phyloP scores from a whole-genome alignment of 768 basidiomycete genomes.

The Lactarius deliciosus region DNA sequence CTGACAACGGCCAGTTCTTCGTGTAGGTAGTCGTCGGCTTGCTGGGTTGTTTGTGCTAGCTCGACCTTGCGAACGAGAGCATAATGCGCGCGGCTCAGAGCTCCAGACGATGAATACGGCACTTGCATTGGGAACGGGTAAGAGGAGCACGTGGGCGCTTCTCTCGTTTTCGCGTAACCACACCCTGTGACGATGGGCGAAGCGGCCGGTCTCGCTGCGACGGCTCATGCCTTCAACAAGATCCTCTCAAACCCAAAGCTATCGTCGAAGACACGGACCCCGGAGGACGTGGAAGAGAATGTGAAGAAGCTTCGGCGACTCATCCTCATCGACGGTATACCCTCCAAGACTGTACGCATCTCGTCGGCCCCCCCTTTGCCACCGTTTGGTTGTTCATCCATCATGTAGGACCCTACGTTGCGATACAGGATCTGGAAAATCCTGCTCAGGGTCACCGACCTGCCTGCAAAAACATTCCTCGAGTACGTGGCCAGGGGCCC shows the following conservation, averaged over 20 bases:
- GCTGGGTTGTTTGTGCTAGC: conserved; percentile 51
- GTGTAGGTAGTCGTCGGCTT: conserved; percentile 60
- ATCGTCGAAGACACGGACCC: conserved; percentile 60
- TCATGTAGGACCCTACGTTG: conserved; percentile 70
- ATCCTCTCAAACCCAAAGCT: conserved; percentile 69
- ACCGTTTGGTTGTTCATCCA: neutral
- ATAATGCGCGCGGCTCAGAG: conserved; percentile 73
- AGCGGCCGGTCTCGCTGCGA: conserved; percentile 32
- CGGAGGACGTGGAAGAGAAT: conserved; percentile 72
- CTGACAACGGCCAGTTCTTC: conserved; percentile 59
- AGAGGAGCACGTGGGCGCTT: conserved; percentile 19
- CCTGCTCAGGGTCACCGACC: conserved; percentile 74
- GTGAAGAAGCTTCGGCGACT: conserved; percentile 83
- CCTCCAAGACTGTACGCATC: conserved; percentile 62
- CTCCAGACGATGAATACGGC: conserved; percentile 76
- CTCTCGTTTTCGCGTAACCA: conserved; percentile 11
- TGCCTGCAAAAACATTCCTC: conserved; percentile 74
- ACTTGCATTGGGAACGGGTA: conserved; percentile 55
- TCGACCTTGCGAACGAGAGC: conserved; percentile 73
- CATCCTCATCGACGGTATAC: conserved; percentile 90
- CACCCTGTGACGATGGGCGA: conserved; percentile 15
- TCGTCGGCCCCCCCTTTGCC: neutral
- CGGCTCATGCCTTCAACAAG: conserved; percentile 79
- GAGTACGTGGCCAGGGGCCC: conserved; percentile 81
- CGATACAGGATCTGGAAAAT: conserved; percentile 95